These are phyloP conservation scores for Aspergillus tubingensis DNA, from an alignment of 2,329 filamentous ascomycete genomes.

Conservation along the genomic window DNA sequence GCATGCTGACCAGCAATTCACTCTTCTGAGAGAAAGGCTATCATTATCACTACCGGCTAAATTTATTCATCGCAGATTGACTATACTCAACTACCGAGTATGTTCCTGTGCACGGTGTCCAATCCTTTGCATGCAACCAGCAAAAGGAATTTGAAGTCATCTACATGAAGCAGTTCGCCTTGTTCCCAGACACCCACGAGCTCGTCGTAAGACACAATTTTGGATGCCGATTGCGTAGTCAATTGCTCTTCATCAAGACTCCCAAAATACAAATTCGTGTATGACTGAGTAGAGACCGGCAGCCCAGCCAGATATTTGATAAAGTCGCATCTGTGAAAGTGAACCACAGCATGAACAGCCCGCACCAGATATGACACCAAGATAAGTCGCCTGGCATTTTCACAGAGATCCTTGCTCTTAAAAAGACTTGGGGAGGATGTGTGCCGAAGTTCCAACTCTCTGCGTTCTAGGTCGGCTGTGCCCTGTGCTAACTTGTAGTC, in stretches of 20 bases:
- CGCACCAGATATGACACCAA: conserved; percentile 9
- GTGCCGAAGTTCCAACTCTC: neutral
- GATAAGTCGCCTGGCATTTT: neutral
- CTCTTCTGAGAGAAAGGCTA: too few species aligned
- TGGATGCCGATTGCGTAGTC: neutral
- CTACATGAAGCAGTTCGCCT: neutral
- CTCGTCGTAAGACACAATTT: conserved; percentile 3
- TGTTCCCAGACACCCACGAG: conserved; percentile 8
- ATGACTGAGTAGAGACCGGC: neutral
- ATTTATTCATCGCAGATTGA: too few species aligned
- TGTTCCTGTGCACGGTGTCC: neutral
- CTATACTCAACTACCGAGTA: neutral
- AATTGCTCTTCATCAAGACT: neutral
- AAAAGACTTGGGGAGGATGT: neutral
- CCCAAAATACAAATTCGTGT: neutral
- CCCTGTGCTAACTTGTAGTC: neutral
- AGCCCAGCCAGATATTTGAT: conserved; percentile 5
- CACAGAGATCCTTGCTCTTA: neutral
- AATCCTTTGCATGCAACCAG: conserved; percentile 7
- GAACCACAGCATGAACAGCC: neutral
- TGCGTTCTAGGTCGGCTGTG: conserved; percentile 1
- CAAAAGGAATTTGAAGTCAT: conserved; percentile 1
- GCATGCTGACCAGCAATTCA: too few species aligned
- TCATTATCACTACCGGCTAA: too few species aligned
- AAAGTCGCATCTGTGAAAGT: conserved; percentile 3